A percentile compares a stretch with the other conserved stretches of the same genome.
Conservation (phyloP, 2,329 filamentous ascomycete genomes). For the Scortechinia acanthostroma region DNA sequence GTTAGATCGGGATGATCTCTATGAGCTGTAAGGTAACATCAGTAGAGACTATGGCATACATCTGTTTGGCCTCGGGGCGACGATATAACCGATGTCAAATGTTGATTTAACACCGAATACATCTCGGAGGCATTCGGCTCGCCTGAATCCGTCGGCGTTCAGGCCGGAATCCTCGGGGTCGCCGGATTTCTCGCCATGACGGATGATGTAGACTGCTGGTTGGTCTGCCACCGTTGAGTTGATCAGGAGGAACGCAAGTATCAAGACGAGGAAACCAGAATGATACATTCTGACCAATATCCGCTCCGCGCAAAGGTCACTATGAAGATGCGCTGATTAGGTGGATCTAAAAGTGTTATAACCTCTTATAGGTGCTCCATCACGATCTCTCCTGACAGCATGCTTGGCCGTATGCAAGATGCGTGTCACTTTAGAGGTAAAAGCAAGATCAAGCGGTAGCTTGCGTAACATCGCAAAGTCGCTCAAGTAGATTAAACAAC, state of each 20-base stretch:
- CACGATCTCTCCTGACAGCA: too few species aligned
- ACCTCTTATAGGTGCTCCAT: background rate
- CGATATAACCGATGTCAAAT: slow-evolving; percentile 50
- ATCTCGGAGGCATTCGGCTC: slow-evolving; percentile 47
- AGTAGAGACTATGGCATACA: slow-evolving; percentile 5
- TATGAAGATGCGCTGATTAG: background rate
- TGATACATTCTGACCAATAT: too few species aligned
- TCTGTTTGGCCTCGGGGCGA: slow-evolving; percentile 44
- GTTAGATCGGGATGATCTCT: background rate
- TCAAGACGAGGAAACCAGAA: background rate
- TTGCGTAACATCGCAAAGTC: too few species aligned
- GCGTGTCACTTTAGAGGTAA: too few species aligned
- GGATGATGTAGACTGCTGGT: slow-evolving; percentile 53
- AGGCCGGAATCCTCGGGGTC: slow-evolving; percentile 33
- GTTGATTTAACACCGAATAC: slow-evolving; percentile 42
- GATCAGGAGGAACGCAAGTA: background rate
- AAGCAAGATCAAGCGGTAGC: too few species aligned
- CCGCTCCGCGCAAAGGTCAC: too few species aligned
- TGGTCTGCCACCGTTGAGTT: background rate
- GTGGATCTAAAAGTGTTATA: background rate
- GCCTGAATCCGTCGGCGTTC: slow-evolving; percentile 37
- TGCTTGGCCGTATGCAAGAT: too few species aligned
- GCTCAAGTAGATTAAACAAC: too few species aligned
- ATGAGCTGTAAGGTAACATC: background rate
- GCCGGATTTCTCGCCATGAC: slow-evolving; percentile 56